Evolutionary conservation across 2,329 filamentous ascomycete genomes (phyloP).

Genomic region (Fusarium secorum): DNA sequence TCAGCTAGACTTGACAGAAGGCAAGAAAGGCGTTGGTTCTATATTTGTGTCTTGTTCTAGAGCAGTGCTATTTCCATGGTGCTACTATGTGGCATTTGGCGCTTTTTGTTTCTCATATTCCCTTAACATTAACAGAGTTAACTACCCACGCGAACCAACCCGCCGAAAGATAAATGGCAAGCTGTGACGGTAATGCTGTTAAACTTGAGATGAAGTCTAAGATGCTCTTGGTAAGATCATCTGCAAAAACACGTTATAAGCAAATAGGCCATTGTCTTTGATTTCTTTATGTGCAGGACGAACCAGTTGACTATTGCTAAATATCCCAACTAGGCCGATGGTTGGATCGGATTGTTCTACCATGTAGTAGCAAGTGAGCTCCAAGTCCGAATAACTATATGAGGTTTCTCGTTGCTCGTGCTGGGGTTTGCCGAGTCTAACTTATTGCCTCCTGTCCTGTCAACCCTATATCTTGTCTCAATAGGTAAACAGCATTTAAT

Average conservation of each 20-base stretch:
- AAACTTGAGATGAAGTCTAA: background rate
- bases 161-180: background rate
- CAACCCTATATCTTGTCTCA: background rate
- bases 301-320: background rate
- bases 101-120: background rate
- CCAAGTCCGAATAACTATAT: background rate
- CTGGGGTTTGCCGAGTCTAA: background rate
- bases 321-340: background rate
- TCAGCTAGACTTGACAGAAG: background rate
- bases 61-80: background rate
- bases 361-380: background rate
- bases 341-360: background rate
- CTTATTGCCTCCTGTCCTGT: background rate
- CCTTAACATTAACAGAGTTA: background rate
- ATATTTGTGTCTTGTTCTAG: background rate
- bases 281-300: background rate
- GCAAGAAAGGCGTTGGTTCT: background rate
- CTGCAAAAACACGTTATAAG: background rate
- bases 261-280: background rate
- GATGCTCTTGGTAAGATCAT: background rate
- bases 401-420: background rate
- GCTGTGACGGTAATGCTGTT: too few species aligned
- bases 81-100: background rate
- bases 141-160: background rate
- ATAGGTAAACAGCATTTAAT: too few species aligned